These are phyloP conservation scores for Botryotinia globosa DNA, from an alignment of 2,329 filamentous ascomycete species.

Conservation along the genomic window DNA sequence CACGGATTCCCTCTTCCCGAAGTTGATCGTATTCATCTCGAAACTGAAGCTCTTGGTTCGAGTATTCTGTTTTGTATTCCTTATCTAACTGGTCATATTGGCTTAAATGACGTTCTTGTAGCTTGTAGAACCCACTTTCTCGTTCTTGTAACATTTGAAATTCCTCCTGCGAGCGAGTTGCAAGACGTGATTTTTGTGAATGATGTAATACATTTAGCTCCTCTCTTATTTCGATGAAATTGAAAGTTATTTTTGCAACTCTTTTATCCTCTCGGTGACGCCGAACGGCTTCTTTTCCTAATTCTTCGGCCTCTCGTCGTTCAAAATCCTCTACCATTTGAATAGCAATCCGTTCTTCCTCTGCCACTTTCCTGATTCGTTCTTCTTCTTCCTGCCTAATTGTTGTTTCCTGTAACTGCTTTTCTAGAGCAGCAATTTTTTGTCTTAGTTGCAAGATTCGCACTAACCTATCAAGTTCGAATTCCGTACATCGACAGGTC, in stretches of 20 bases:
- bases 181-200: conserved; percentile 43
- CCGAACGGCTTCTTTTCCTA: conserved; percentile 40
- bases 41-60: conserved; percentile 40
- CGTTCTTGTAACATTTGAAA: conserved; percentile 38
- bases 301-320: conserved; percentile 45
- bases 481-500: conserved; percentile 62
- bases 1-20: conserved; percentile 42
- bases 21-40: conserved; percentile 45
- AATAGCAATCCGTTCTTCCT: conserved; percentile 45
- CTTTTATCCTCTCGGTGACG: conserved; percentile 44
- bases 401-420: conserved; percentile 24
- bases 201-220: conserved; percentile 44
- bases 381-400: conserved; percentile 28
- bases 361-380: conserved; percentile 27
- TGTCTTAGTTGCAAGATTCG: conserved; percentile 37
- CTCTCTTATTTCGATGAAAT: conserved; percentile 42
- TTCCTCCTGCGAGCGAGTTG: conserved; percentile 42
- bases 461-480: conserved; percentile 46
- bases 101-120: conserved; percentile 21
- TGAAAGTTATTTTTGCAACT: conserved; percentile 41
- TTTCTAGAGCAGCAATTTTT: conserved; percentile 25
- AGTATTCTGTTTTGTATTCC: conserved; percentile 36
- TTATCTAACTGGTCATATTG: conserved; percentile 39
- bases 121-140: conserved; percentile 36
- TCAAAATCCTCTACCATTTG: conserved; percentile 50